Evolutionary conservation across 768 basidiomycete genomes (phyloP).

Genomic region (Tulasnella sp.): DNA sequence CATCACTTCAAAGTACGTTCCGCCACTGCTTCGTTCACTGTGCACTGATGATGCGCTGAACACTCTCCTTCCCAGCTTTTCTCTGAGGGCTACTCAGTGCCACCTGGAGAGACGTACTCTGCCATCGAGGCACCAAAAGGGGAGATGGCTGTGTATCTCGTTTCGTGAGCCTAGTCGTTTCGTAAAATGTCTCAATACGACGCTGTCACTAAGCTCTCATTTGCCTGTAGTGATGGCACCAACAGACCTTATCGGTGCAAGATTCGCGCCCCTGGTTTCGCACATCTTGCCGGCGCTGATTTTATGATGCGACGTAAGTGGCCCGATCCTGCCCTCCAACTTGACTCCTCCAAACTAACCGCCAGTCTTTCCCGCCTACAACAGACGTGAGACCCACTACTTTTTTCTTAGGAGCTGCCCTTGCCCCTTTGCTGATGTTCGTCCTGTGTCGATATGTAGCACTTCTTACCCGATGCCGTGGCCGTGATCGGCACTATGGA

Average conservation of each 20-base stretch:
- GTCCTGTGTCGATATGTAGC: conserved; percentile 36
- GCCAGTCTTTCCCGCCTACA: conserved; percentile 17
- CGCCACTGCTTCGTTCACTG: conserved; percentile 2
- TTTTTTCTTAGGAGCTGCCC: too few species aligned
- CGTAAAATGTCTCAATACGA: background rate
- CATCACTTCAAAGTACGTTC: conserved; percentile 86
- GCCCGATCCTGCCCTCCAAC: conserved; percentile 28
- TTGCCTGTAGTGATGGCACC: conserved; percentile 59
- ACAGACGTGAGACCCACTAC: background rate
- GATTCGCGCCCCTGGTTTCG: conserved; percentile 94
- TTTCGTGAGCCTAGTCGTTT: conserved; percentile 49
- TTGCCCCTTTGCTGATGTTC: background rate
- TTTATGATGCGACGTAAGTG: conserved; percentile 92
- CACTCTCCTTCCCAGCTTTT: conserved; percentile 48
- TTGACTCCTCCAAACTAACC: background rate
- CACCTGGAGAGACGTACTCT: conserved; percentile 83
- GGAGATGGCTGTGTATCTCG: conserved; percentile 97
- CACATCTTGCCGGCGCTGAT: conserved; percentile 89
- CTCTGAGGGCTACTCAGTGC: conserved; percentile 93
- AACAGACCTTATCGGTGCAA: conserved; percentile 96
- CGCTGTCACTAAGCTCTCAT: background rate
- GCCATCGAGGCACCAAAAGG: conserved; percentile 99
- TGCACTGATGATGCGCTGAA: background rate
- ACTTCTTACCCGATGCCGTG: conserved; percentile 89
- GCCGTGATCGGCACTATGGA: conserved; percentile 98